Evolutionary conservation across 2,329 filamentous ascomycete species (phyloP).

Genomic region (Scedosporium apiospermum): DNA sequence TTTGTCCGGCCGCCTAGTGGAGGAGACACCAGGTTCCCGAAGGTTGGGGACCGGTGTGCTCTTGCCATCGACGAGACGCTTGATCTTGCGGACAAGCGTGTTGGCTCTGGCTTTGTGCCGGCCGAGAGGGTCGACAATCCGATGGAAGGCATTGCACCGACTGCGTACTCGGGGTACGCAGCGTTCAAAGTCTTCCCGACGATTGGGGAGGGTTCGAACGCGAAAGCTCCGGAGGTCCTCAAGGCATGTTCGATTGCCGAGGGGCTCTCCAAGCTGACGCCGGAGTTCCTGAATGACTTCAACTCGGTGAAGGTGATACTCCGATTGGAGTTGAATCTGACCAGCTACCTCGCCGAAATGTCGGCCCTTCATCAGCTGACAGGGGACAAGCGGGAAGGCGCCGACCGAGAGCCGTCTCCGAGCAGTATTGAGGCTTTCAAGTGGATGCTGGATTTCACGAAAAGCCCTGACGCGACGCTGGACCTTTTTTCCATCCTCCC

Average conservation of each 20-base stretch:
- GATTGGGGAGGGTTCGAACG: background rate
- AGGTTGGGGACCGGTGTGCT: constrained; percentile 3
- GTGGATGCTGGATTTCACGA: constrained; percentile 22
- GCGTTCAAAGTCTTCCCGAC: constrained; percentile 8
- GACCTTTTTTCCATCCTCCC: constrained; percentile 20
- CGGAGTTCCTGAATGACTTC: background rate
- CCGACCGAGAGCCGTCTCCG: background rate
- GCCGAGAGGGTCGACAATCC: constrained; percentile 8
- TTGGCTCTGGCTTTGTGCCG: background rate
- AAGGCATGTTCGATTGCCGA: background rate
- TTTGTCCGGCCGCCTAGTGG: constrained; percentile 5
- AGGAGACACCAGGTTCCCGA: constrained; percentile 5
- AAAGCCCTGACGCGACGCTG: constrained; percentile 11
- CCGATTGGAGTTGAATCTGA: background rate
- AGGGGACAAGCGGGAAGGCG: background rate
- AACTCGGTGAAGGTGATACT: constrained; percentile 4
- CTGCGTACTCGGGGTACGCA: background rate
- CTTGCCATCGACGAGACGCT: background rate
- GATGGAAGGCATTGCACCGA: constrained; percentile 4
- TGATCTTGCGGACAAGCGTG: background rate
- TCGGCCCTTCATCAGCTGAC: constrained; percentile 6
- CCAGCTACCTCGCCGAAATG: constrained; percentile 9
- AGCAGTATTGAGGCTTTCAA: constrained; percentile 16
- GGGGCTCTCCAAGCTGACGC: background rate
- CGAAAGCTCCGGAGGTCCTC: background rate